phyloP scores from a whole-genome alignment of 352 stramenopile genomes.

The Phytopythium ostracodes region DNA sequence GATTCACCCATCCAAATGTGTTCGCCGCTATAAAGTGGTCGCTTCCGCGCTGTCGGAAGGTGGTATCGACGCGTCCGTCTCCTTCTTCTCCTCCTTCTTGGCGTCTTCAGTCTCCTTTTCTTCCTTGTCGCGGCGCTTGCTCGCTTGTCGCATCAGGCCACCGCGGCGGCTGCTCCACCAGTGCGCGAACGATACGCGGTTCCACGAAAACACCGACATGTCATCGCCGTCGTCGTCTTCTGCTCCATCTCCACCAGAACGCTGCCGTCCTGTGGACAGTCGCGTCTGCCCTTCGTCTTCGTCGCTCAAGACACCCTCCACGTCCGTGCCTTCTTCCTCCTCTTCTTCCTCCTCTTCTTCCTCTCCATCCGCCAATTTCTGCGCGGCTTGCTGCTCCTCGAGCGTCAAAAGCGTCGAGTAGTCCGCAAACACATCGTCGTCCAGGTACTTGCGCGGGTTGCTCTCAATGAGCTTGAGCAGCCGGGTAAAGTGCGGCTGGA shows the following conservation, averaged over 20 bases:
- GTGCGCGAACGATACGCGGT: slow-evolving; percentile 70
- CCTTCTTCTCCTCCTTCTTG: background rate
- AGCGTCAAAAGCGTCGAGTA: slow-evolving; percentile 73
- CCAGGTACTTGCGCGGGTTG: slow-evolving; percentile 86
- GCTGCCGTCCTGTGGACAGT: background rate
- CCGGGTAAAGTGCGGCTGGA: slow-evolving; percentile 86
- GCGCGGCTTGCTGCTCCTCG: slow-evolving; percentile 42
- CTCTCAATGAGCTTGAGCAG: slow-evolving; percentile 84
- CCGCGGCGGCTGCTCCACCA: slow-evolving; percentile 65
- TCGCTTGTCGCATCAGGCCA: background rate
- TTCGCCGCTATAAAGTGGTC: slow-evolving; percentile 1
- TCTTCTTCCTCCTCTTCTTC: slow-evolving; percentile 37
- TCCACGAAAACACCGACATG: slow-evolving; percentile 58
- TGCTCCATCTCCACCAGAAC: slow-evolving; percentile 5
- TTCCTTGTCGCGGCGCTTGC: background rate
- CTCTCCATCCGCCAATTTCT: slow-evolving; percentile 1
- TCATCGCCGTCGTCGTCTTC: slow-evolving; percentile 13
- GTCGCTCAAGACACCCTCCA: slow-evolving; percentile 61
- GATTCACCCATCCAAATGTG: background rate
- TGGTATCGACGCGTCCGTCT: background rate
- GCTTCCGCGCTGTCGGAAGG: background rate
- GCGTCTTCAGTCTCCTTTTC: background rate
- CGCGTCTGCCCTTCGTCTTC: slow-evolving; percentile 40
- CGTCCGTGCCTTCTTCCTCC: slow-evolving; percentile 67
- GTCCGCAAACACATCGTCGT: slow-evolving; percentile 77